These are phyloP conservation scores for Bruguiera parviflora DNA, from an alignment of 345 rosid genomes.

Conservation along the genomic window DNA sequence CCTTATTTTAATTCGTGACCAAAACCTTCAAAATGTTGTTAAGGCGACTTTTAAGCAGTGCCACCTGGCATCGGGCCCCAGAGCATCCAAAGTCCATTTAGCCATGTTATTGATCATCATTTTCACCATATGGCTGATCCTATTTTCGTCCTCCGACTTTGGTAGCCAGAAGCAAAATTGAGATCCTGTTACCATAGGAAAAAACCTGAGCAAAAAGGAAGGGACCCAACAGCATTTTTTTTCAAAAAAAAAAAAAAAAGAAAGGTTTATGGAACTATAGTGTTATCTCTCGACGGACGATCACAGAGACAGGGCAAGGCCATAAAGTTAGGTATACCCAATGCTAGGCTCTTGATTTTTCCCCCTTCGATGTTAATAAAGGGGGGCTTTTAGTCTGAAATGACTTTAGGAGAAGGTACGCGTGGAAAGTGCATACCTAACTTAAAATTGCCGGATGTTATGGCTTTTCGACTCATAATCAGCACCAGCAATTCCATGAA, in stretches of 20 bases:
- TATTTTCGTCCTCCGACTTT: background rate
- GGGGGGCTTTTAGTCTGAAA: no score
- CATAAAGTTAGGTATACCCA: background rate
- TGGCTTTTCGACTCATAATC: constrained; percentile 7
- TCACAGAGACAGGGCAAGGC: no score
- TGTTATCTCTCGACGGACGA: no score
- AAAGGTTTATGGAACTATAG: no score
- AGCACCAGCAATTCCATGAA: no score
- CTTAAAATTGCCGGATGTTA: constrained; percentile 8
- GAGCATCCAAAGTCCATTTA: constrained; percentile 10
- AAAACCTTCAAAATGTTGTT: no score
- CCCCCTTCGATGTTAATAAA: background rate
- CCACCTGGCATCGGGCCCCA: background rate
- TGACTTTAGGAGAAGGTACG: background rate
- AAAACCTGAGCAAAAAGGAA: no score
- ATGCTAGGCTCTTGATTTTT: background rate
- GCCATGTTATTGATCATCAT: constrained; percentile 14
- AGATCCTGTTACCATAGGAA: no score
- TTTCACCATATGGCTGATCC: constrained; percentile 12
- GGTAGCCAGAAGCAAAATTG: background rate
- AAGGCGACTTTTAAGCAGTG: background rate
- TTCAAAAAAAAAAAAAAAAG: no score
- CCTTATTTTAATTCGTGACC: no score
- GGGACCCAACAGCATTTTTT: no score
- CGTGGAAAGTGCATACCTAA: background rate